Conservation (phyloP, 1,284 basidiomycete species). For the Irpex sp. region DNA sequence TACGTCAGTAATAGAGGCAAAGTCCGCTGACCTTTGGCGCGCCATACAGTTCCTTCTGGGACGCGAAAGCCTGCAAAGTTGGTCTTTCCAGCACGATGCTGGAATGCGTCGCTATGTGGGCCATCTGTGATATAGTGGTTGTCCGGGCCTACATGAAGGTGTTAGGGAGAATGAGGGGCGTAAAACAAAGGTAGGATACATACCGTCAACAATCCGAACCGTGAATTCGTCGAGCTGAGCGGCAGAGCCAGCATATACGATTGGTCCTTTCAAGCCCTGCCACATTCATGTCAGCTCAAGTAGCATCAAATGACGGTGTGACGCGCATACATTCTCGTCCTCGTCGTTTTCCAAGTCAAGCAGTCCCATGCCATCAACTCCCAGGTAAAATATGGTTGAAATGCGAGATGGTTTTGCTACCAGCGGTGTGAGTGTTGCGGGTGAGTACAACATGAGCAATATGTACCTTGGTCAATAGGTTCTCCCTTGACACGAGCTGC, state of each 20-base stretch:
- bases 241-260: slow-evolving; percentile 70
- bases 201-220: slow-evolving; percentile 80
- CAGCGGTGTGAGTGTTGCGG: neutral
- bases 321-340: slow-evolving; percentile 58
- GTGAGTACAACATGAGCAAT: neutral
- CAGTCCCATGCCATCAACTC: slow-evolving; percentile 82
- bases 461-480: slow-evolving; percentile 66
- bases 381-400: slow-evolving; percentile 83
- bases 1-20: neutral
- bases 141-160: slow-evolving; percentile 42
- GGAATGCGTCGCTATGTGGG: slow-evolving; percentile 56
- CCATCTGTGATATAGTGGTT: slow-evolving; percentile 53
- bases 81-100: slow-evolving; percentile 65
- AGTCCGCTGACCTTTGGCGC: slow-evolving; percentile 64
- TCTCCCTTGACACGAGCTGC: slow-evolving; percentile 83
- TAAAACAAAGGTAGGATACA: slow-evolving; percentile 13
- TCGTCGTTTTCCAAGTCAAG: slow-evolving; percentile 77
- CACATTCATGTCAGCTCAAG: slow-evolving; percentile 3
- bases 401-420: slow-evolving; percentile 56
- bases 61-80: slow-evolving; percentile 69
- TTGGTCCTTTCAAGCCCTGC: slow-evolving; percentile 69
- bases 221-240: slow-evolving; percentile 80
- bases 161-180: neutral
- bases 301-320: neutral
- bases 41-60: slow-evolving; percentile 72